Evolutionary conservation across 2,329 filamentous ascomycete species (phyloP).

Genomic region (Aspergillus sp.): DNA sequence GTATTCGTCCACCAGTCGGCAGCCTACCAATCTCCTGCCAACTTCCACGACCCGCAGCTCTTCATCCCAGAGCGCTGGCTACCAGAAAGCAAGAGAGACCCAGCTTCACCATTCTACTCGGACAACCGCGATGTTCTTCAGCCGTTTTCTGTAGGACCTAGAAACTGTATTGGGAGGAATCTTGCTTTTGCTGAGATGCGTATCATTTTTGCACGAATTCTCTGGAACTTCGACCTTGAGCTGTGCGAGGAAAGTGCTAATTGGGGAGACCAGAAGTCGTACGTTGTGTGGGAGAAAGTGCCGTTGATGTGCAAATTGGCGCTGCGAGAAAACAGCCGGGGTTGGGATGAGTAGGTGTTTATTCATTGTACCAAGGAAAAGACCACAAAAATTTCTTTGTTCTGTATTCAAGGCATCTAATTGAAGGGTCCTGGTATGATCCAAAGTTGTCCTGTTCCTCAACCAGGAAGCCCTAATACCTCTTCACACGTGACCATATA

Average conservation of each 20-base stretch:
- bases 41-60: slow-evolving; percentile 21
- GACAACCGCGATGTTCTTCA: background rate
- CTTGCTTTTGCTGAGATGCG: background rate
- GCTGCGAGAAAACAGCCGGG: background rate
- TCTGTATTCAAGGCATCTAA: too few species aligned
- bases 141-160: background rate
- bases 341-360: background rate
- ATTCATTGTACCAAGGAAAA: too few species aligned
- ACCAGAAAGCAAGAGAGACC: slow-evolving; percentile 1
- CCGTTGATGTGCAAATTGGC: background rate
- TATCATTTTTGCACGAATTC: background rate
- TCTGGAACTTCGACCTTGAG: background rate
- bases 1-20: slow-evolving; percentile 28
- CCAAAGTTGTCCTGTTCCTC: background rate
- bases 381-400: too few species aligned
- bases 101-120: background rate
- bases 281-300: background rate
- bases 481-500: background rate
- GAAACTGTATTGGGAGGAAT: background rate
- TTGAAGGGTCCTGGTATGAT: background rate
- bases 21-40: slow-evolving; percentile 20
- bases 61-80: slow-evolving; percentile 33
- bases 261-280: background rate
- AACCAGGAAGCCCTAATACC: background rate
- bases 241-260: background rate